A percentile compares a stretch with the other conserved stretches of the same genome.
Conservation (phyloP, 1,284 basidiomycete genomes). For the Irpex sp. region DNA sequence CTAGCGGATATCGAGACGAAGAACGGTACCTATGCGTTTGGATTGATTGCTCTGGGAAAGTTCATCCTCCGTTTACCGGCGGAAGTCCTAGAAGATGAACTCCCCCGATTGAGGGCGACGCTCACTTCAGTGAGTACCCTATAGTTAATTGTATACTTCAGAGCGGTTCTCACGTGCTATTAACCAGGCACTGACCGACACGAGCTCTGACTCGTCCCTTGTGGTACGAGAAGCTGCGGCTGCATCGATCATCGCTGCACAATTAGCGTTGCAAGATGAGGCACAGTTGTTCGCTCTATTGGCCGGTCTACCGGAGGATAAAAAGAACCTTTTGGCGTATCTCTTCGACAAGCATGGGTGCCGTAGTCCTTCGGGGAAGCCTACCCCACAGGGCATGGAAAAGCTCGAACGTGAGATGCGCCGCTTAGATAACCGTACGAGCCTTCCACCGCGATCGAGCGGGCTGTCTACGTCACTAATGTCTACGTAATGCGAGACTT, state of each 20-base stretch:
- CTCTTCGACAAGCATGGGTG: slow-evolving; percentile 81
- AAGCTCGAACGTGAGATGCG: slow-evolving; percentile 74
- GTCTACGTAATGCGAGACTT: not conserved
- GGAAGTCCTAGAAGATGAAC: slow-evolving; percentile 81
- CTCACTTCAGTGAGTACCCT: slow-evolving; percentile 58
- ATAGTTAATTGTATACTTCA: not conserved
- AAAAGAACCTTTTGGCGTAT: slow-evolving; percentile 83
- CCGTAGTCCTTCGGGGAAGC: slow-evolving; percentile 35
- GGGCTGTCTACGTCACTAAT: not conserved
- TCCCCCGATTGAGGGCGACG: slow-evolving; percentile 68
- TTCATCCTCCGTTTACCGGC: slow-evolving; percentile 74
- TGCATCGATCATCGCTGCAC: slow-evolving; percentile 75
- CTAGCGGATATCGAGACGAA: slow-evolving; percentile 46
- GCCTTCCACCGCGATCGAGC: not conserved
- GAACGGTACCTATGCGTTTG: slow-evolving; percentile 71
- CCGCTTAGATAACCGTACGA: slow-evolving; percentile 66
- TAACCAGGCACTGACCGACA: slow-evolving; percentile 65
- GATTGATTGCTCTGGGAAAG: slow-evolving; percentile 75
- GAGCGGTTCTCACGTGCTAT: not conserved
- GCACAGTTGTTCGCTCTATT: slow-evolving; percentile 74
- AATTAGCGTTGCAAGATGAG: slow-evolving; percentile 76
- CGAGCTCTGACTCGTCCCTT: slow-evolving; percentile 45
- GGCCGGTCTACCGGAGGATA: slow-evolving; percentile 76
- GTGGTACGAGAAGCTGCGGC: slow-evolving; percentile 80
- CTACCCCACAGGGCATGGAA: slow-evolving; percentile 42